Evolutionary conservation across 108 stramenopile species (phyloP), one percentile per base, ranked within the genome.

Genomic region (Pseudonitzschia multiseries): DNA sequence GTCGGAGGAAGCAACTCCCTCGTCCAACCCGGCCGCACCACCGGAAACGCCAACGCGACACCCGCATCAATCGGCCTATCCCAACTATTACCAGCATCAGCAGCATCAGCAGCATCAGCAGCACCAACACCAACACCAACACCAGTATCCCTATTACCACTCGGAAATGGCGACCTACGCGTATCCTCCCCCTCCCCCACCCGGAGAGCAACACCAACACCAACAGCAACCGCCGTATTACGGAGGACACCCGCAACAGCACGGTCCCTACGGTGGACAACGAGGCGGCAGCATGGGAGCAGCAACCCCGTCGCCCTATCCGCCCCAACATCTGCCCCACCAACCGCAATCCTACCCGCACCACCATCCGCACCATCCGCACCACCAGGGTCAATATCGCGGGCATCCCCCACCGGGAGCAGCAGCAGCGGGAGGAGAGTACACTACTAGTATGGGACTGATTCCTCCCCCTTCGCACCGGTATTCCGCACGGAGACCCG

Each of bases 91-190:
- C 10, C 50, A 51, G 50, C 50, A 51, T 1, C n/a, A 51, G n/a
- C n/a, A 42, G 26, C 54, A 57, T 18, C 56, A 43, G 4, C 41
- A 68, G 1, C 66, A 46, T 21, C 0, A 68, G 44, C 36, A 46
- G 21, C n/a, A 51, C 10, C 50, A 51, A 9, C 50, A 51, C 8
- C n/a, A 51, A 10, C 21, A 31, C 57, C 24, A 59, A 4, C 14
- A 31, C 24, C 57, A 22, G 15, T 13, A 15, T 27, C 14, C 20
- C 57, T 56, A 48, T 43, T 52, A 69, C 63, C 33, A 33, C 29
- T 43, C 44, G 33, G 63, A 70, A 62, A 77, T 77, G 76, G 31
- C 69, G 4, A 69, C 69, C 27, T 71, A 70, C 53, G 62, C 69
- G 17, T 31, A 29, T 56, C 51, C 69, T 70, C 36, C 32, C 18